phyloP scores from a whole-genome alignment of 2,329 filamentous ascomycete species.

The Fusarium sp. region DNA sequence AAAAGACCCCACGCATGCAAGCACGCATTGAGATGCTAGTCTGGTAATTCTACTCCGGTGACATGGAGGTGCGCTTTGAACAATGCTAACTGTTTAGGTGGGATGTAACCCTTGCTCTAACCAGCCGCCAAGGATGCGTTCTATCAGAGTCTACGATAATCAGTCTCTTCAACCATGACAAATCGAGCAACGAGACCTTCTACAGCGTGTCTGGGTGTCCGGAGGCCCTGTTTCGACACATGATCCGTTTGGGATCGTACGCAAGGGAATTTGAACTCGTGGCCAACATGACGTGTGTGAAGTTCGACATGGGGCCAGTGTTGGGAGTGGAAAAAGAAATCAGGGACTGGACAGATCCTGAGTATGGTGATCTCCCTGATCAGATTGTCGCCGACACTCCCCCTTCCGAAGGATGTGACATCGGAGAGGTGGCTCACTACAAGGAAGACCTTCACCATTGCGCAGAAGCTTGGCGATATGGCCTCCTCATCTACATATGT shows the following conservation, averaged over 20 bases:
- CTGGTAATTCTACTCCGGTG: conserved; percentile 22
- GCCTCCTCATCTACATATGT: conserved; percentile 49
- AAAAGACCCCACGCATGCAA: conserved; percentile 37
- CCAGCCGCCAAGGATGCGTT: conserved; percentile 45
- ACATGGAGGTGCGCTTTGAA: background rate
- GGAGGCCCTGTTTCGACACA: conserved; percentile 40
- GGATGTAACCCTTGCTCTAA: conserved; percentile 50
- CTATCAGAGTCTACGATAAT: conserved; percentile 35
- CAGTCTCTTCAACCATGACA: conserved; percentile 29
- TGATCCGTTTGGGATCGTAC: conserved; percentile 46
- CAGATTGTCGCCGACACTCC: background rate
- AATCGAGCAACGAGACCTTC: conserved; percentile 44
- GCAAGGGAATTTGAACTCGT: conserved; percentile 46
- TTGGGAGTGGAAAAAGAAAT: conserved; percentile 35
- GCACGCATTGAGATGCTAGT: conserved; percentile 48
- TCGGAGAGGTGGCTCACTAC: conserved; percentile 23
- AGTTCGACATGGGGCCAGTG: conserved; percentile 40
- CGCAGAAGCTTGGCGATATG: conserved; percentile 50
- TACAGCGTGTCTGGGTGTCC: conserved; percentile 51
- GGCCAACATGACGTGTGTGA: conserved; percentile 47
- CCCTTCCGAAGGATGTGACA: background rate
- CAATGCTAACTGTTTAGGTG: conserved; percentile 33
- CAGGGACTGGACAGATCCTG: conserved; percentile 32
- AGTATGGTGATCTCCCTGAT: conserved; percentile 8
- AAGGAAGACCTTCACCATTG: conserved; percentile 48